A percentile compares a stretch with the other conserved stretches of the same genome.
phyloP scores from a whole-genome alignment of 2,329 filamentous ascomycete genomes.

The Phoma sp. region DNA sequence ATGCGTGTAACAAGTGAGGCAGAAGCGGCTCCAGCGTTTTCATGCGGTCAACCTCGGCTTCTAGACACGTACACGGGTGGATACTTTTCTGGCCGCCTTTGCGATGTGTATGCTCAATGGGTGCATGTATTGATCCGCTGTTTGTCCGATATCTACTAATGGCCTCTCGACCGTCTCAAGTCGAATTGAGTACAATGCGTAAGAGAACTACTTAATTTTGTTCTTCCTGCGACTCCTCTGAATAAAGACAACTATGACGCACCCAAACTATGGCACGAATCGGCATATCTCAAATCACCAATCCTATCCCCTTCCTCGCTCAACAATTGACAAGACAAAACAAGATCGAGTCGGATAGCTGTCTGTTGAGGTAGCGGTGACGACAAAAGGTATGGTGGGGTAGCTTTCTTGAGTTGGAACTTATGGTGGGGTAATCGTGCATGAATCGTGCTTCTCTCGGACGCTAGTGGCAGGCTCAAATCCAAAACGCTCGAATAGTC shows the following conservation, averaged over 20 bases:
- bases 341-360: background rate
- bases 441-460: slow-evolving; percentile 1
- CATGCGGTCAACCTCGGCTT: slow-evolving; percentile 20
- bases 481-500: background rate
- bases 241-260: background rate
- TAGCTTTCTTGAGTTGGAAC: slow-evolving; percentile 6
- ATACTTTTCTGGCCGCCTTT: slow-evolving; percentile 4
- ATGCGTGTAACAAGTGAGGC: slow-evolving; percentile 7
- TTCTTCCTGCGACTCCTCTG: background rate
- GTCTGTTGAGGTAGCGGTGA: slow-evolving; percentile 5
- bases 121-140: background rate
- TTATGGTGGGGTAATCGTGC: background rate
- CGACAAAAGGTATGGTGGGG: slow-evolving; percentile 2
- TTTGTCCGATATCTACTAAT: background rate
- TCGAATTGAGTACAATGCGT: background rate
- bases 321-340: background rate
- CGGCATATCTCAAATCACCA: background rate
- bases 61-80: slow-evolving; percentile 6
- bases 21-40: slow-evolving; percentile 2
- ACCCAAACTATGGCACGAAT: background rate
- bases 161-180: background rate
- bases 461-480: background rate
- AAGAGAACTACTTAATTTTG: background rate
- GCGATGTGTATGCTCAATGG: slow-evolving; percentile 7
- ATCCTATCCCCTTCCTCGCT: background rate